phyloP scores from a whole-genome alignment of 73 alveolate species.

The Tetrahymena borealis region DNA sequence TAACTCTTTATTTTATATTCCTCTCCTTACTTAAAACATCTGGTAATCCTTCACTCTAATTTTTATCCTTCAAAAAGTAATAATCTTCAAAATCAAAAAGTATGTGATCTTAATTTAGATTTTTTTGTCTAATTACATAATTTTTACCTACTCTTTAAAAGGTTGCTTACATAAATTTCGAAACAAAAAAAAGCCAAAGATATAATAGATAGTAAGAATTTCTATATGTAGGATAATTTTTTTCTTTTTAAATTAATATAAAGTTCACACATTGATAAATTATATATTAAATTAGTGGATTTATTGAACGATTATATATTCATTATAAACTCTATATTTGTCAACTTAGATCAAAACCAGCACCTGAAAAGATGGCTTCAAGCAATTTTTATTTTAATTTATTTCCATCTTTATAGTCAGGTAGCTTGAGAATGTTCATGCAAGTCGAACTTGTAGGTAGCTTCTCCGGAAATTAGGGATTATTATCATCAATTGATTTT shows the following conservation, averaged over 20 bases:
- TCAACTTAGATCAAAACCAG: constrained; percentile 77
- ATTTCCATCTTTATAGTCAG: constrained; percentile 45
- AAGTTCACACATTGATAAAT: not conserved
- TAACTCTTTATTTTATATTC: not conserved
- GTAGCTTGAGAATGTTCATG: constrained; percentile 63
- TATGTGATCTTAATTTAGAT: not conserved
- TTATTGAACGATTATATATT: not conserved
- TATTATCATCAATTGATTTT: constrained; percentile 21
- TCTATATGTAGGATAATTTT: too few relatives aligned
- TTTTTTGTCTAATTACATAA: too few relatives aligned
- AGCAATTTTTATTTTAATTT: constrained; percentile 47
- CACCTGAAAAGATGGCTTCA: constrained; percentile 58
- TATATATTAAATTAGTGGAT: not conserved
- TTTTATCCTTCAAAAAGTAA: not conserved
- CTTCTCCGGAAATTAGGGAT: constrained; percentile 40
- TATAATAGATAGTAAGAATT: too few relatives aligned
- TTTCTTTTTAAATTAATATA: not conserved
- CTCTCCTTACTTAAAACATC: not conserved
- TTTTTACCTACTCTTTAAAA: too few relatives aligned
- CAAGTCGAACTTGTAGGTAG: constrained; percentile 73
- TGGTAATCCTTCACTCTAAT: not conserved
- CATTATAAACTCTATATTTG: too few relatives aligned
- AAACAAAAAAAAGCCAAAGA: too few relatives aligned
- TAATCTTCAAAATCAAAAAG: not conserved
- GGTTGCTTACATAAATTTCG: too few relatives aligned